phyloP scores from a whole-genome alignment of 1,284 basidiomycete genomes.

The Ganoderma lucidum region DNA sequence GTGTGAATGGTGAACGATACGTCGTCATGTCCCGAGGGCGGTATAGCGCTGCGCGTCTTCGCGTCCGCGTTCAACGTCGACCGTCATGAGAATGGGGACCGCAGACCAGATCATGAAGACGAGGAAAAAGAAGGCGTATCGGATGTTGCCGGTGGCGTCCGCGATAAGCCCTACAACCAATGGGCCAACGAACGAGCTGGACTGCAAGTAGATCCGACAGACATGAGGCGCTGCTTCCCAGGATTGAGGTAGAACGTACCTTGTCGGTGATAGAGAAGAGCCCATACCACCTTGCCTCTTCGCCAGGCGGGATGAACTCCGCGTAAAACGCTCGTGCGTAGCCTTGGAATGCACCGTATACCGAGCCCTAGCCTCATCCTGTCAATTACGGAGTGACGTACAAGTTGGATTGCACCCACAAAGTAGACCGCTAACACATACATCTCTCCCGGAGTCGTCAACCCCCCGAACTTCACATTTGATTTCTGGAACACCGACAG shows the following conservation, averaged over 20 bases:
- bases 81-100: constrained; percentile 75
- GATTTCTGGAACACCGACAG: constrained; percentile 55
- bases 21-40: neutral
- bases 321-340: constrained; percentile 84
- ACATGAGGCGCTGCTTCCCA: neutral
- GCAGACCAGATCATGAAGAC: constrained; percentile 81
- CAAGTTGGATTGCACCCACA: constrained; percentile 48
- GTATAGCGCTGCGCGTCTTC: constrained; percentile 69
- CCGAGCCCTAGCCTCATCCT: constrained; percentile 52
- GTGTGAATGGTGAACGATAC: neutral
- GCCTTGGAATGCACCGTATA: constrained; percentile 83
- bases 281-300: constrained; percentile 82
- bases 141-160: constrained; percentile 88
- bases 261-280: constrained; percentile 92
- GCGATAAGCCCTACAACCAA: constrained; percentile 87
- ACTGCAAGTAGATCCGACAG: constrained; percentile 51
- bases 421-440: constrained; percentile 85
- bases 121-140: constrained; percentile 90
- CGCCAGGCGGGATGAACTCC: constrained; percentile 78
- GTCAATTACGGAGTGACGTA: constrained; percentile 3
- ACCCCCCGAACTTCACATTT: constrained; percentile 65
- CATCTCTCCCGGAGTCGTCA: constrained; percentile 86
- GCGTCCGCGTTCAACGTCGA: constrained; percentile 75
- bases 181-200: constrained; percentile 89
- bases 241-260: constrained; percentile 45